These are phyloP conservation scores for Sporisorium graminicola DNA, from an alignment of 1,284 basidiomycete genomes.

Conservation along the genomic window DNA sequence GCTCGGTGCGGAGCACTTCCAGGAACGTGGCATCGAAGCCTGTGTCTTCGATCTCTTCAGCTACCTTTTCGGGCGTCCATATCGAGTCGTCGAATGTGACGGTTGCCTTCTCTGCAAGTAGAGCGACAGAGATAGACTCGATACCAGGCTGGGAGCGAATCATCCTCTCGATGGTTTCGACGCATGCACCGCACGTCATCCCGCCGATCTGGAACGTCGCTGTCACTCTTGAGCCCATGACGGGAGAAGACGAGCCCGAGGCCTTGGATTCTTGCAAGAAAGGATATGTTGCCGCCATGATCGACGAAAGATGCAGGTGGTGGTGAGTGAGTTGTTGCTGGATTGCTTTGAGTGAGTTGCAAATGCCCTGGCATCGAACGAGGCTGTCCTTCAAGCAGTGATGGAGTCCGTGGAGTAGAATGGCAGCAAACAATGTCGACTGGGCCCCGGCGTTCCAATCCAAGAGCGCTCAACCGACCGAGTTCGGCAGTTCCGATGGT, in stretches of 20 bases:
- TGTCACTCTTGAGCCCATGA: constrained; percentile 31
- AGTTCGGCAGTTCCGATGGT: constrained; percentile 2
- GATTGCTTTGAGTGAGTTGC: neutral
- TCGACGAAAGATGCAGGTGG: neutral
- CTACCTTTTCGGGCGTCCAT: constrained; percentile 81
- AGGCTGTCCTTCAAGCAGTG: neutral
- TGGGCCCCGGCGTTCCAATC: neutral
- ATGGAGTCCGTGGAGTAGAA: neutral
- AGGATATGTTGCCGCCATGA: constrained; percentile 31
- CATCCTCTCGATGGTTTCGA: constrained; percentile 94
- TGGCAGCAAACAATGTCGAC: neutral
- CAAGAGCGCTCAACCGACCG: neutral
- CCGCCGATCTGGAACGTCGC: constrained; percentile 82
- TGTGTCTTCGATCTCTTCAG: constrained; percentile 87
- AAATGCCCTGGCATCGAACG: neutral
- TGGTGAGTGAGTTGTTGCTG: neutral
- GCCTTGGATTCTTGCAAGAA: constrained; percentile 25
- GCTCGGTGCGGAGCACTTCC: constrained; percentile 33
- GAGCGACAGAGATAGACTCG: constrained; percentile 86
- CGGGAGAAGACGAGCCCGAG: constrained; percentile 15
- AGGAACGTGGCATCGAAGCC: constrained; percentile 81
- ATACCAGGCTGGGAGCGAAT: constrained; percentile 88
- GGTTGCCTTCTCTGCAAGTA: constrained; percentile 91
- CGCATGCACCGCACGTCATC: constrained; percentile 92
- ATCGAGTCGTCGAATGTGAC: constrained; percentile 84